These are phyloP conservation scores for Saraca asoca DNA, from an alignment of 331 rosid genomes.

Conservation along the genomic window DNA sequence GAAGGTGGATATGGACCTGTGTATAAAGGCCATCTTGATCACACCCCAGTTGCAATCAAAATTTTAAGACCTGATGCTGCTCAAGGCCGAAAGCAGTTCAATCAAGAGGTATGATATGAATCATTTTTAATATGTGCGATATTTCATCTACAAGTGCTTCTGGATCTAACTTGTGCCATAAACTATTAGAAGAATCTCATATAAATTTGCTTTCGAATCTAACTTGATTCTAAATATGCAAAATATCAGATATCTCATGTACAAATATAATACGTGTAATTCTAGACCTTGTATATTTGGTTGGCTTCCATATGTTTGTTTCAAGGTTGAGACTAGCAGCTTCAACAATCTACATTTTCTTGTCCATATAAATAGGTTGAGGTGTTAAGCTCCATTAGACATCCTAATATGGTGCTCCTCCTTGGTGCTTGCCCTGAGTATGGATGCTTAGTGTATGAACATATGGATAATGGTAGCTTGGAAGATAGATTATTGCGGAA, in stretches of 20 bases:
- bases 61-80: conserved; percentile 84
- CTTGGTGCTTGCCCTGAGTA: conserved; percentile 94
- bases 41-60: conserved; percentile 94
- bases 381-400: conserved; percentile 79
- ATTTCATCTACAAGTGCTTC: not conserved
- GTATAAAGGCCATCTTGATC: conserved; percentile 78
- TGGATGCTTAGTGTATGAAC: conserved; percentile 89
- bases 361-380: conserved; percentile 61
- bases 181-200: conserved; percentile 7
- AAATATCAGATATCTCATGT: not conserved
- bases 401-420: conserved; percentile 96
- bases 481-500: conserved; percentile 73
- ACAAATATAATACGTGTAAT: not conserved
- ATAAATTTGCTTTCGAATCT: not conserved
- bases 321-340: conserved; percentile 1
- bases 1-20: conserved; percentile 99
- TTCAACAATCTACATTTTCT: conserved; percentile 17
- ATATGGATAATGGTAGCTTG: conserved; percentile 82
- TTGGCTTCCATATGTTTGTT: conserved; percentile 1
- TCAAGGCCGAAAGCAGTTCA: conserved; percentile 91
- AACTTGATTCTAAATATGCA: not conserved
- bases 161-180: not conserved
- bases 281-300: not conserved
- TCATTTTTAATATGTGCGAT: not conserved
- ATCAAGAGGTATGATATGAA: conserved; percentile 67